Evolutionary conservation across 805 yeast genomes (phyloP).

Genomic region (Pichia occidentalis): DNA sequence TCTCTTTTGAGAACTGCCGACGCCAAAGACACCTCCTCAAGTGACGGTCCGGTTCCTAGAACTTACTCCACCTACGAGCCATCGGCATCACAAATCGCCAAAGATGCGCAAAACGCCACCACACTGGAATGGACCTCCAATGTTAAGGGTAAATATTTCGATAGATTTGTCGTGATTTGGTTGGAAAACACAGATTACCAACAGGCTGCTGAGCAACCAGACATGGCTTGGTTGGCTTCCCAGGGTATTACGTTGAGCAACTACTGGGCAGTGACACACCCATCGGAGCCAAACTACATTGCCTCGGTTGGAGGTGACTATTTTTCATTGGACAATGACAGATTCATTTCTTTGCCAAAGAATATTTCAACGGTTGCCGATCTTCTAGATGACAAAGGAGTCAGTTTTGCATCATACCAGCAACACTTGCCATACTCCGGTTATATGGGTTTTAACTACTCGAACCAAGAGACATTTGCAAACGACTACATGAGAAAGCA

Average conservation of each 20-base stretch:
- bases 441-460: conserved; percentile 41
- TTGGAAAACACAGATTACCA: conserved; percentile 47
- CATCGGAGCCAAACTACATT: conserved; percentile 49
- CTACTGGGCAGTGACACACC: conserved; percentile 48
- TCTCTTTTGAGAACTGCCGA: conserved; percentile 5
- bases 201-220: conserved; percentile 41
- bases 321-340: conserved; percentile 41
- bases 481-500: conserved; percentile 48
- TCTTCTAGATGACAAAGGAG: conserved; percentile 37
- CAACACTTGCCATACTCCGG: conserved; percentile 50
- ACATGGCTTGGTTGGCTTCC: conserved; percentile 36
- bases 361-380: conserved; percentile 45
- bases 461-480: conserved; percentile 36
- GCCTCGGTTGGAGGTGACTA: conserved; percentile 47
- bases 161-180: conserved; percentile 39
- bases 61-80: conserved; percentile 30
- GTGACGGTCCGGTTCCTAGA: conserved; percentile 17
- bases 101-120: conserved; percentile 30
- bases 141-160: conserved; percentile 35
- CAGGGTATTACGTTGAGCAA: conserved; percentile 42
- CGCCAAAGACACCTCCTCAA: conserved; percentile 13
- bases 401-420: conserved; percentile 50
- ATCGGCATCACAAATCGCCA: conserved; percentile 27
- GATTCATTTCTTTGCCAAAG: conserved; percentile 37
- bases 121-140: conserved; percentile 29